phyloP scores from a whole-genome alignment of 1,284 basidiomycete genomes.

The Takashimella tepidaria region DNA sequence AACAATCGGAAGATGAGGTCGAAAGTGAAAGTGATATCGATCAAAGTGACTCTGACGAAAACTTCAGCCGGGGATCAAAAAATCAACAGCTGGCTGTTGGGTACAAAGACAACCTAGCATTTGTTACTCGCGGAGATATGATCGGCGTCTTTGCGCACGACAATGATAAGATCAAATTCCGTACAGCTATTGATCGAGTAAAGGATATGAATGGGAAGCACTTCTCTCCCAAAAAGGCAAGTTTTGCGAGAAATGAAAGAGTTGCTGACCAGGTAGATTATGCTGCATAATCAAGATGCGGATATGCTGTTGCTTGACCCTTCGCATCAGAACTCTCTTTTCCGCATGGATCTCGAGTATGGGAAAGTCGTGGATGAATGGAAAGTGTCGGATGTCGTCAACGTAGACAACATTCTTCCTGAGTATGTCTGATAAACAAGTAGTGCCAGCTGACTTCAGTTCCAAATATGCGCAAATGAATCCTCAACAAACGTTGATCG shows the following conservation, averaged over 20 bases:
- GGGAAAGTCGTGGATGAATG: slow-evolving; percentile 98
- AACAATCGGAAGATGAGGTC: slow-evolving; percentile 65
- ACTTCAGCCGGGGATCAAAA: slow-evolving; percentile 54
- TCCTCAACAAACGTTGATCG: slow-evolving; percentile 86
- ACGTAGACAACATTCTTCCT: slow-evolving; percentile 83
- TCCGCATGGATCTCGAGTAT: slow-evolving; percentile 87
- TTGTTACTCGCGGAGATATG: slow-evolving; percentile 90
- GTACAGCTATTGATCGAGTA: slow-evolving; percentile 81
- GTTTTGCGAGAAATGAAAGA: no score
- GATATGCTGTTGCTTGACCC: slow-evolving; percentile 95
- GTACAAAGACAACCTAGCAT: slow-evolving; percentile 92
- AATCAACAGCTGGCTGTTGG: slow-evolving; percentile 93
- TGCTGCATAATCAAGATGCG: slow-evolving; percentile 95
- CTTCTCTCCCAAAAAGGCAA: slow-evolving; percentile 81
- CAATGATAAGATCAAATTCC: slow-evolving; percentile 76
- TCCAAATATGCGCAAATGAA: slow-evolving; percentile 95
- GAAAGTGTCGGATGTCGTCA: slow-evolving; percentile 87
- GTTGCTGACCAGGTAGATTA: slow-evolving; percentile 59
- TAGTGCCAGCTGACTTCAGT: slow-evolving; percentile 19
- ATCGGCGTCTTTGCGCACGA: slow-evolving; percentile 95
- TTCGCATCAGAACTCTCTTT: slow-evolving; percentile 74
- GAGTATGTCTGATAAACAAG: slow-evolving; percentile 53
- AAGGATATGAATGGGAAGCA: slow-evolving; percentile 73
- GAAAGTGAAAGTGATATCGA: slow-evolving; percentile 53
- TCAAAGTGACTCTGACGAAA: slow-evolving; percentile 51